Base-by-base conservation (phyloP, 331 rosid species). In the Dryas integrifolia region DNA sequence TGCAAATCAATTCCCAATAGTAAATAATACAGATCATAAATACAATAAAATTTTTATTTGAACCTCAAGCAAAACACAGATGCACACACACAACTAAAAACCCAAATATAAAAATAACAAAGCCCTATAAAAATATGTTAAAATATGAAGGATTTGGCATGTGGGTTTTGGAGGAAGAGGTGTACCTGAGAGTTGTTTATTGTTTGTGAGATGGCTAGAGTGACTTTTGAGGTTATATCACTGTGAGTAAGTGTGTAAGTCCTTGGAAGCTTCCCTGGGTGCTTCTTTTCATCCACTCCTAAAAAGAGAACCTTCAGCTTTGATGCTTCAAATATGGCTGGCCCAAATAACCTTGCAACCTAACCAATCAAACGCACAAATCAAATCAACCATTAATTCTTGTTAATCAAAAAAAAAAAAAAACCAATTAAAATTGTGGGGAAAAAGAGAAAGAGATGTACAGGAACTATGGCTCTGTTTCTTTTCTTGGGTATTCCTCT, bases 301-400 rank as follows among this genome's bases (percentile, higher is more conserved):
- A 94, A 80, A 60, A 91, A 89, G 60, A 91, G 79, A 30, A 94
- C 97, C 84, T 88, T 94, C 48, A 94, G 76, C 80, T 94, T 94
- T 7, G 98, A 94, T 56, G 97, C 85, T 82, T 91, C 98, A 77
- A 94, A 94, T 18, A 90, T 94, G 0, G 97, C 76, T 1, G 97
- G 97, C 4, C 97, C 98, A 65, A 94, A 94, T 67, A 94, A 66
- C 85, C 98, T 88, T 6, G 96, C 96, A 44, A 86, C 88, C 98
- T 94, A 79, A 61, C 67, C 82, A 73, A 75, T 59, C 60, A 78
- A 75, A 76, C 35, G 24, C 39, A 16, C 58, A n/a, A 16, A 24
- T 18, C 4, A 2, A 58, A 14, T 39, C 48, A 62, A 62, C 35
- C 35, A 45, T 6, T 45, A 45, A 45, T 45, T 45, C 4, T 10